Conservation (phyloP, 2,329 filamentous ascomycete genomes). For the Elsinoe ampelina region DNA sequence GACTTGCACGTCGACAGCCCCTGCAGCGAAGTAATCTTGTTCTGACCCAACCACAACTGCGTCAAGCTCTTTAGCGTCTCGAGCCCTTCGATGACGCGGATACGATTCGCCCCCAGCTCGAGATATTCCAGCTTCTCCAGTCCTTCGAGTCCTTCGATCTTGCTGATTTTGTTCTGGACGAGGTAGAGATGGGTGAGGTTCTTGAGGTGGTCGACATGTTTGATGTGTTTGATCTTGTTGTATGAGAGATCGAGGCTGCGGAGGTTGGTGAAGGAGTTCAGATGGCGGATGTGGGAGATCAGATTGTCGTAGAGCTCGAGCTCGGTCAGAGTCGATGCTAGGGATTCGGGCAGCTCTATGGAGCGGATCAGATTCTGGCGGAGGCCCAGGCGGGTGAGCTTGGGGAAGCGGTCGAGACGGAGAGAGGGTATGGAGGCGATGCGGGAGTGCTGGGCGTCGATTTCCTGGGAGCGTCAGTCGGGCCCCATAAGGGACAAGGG, state of each 20-base stretch:
- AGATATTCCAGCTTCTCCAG: conserved; percentile 69
- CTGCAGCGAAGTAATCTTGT: conserved; percentile 80
- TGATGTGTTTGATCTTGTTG: conserved; percentile 99
- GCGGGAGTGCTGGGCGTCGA: conserved; percentile 82
- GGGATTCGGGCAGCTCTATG: conserved; percentile 61
- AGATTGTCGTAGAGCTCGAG: conserved; percentile 96
- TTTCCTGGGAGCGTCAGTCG: conserved; percentile 49
- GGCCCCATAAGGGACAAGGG: conserved; percentile 47
- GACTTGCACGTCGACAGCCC: conserved; percentile 67
- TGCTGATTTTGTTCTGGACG: conserved; percentile 86
- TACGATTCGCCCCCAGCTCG: conserved; percentile 85
- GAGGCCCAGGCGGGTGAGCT: conserved; percentile 64
- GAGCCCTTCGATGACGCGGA: conserved; percentile 79
- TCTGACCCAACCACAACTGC: conserved; percentile 90
- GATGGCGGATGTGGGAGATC: conserved; percentile 73
- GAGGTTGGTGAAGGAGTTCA: conserved; percentile 68
- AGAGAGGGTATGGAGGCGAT: conserved; percentile 69
- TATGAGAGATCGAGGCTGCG: conserved; percentile 84
- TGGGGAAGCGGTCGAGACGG: conserved; percentile 71
- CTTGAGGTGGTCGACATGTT: conserved; percentile 68
- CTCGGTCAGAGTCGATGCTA: conserved; percentile 63
- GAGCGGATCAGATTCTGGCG: conserved; percentile 82
- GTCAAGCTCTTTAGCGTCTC: conserved; percentile 69
- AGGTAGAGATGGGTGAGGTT: conserved; percentile 79
- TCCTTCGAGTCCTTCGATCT: conserved; percentile 74